A percentile compares a stretch with the other conserved stretches of the same genome.
phyloP scores from a whole-genome alignment of 345 rosid species.

The Syzygium grande region DNA sequence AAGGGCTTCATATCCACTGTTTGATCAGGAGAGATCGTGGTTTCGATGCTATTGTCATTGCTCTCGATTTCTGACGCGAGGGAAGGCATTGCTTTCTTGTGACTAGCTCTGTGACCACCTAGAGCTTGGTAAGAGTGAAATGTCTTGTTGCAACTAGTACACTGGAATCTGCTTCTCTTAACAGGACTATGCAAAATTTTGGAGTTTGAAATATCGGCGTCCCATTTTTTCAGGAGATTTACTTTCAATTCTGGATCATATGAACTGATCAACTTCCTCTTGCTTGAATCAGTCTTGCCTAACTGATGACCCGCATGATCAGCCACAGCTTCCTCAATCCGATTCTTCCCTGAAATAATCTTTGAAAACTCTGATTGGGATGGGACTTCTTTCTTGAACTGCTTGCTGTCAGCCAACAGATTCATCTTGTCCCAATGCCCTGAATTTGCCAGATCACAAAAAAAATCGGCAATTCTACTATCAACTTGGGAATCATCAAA shows the following conservation, averaged over 20 bases:
- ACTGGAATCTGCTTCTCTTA: slow-evolving; percentile 40
- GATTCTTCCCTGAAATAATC: neutral
- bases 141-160: slow-evolving; percentile 51
- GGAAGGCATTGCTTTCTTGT: slow-evolving; percentile 28
- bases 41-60: slow-evolving; percentile 21
- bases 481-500: neutral
- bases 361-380: neutral
- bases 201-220: slow-evolving; percentile 2
- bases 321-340: neutral
- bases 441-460: neutral
- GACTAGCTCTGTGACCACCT: slow-evolving; percentile 80
- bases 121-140: slow-evolving; percentile 76
- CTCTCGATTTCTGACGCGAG: slow-evolving; percentile 14
- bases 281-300: neutral
- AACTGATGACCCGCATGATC: neutral
- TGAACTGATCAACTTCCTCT: slow-evolving; percentile 8
- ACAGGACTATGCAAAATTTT: slow-evolving; percentile 4
- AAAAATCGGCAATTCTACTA: neutral
- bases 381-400: neutral
- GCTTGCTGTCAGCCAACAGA: neutral
- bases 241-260: slow-evolving; percentile 13
- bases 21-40: slow-evolving; percentile 8
- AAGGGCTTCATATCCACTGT: slow-evolving; percentile 7
- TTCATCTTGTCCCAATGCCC: slow-evolving; percentile 1
- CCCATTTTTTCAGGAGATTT: slow-evolving; percentile 3